Evolutionary conservation across 1,284 basidiomycete species (phyloP).

Genomic region (Sporisorium exsertum): DNA sequence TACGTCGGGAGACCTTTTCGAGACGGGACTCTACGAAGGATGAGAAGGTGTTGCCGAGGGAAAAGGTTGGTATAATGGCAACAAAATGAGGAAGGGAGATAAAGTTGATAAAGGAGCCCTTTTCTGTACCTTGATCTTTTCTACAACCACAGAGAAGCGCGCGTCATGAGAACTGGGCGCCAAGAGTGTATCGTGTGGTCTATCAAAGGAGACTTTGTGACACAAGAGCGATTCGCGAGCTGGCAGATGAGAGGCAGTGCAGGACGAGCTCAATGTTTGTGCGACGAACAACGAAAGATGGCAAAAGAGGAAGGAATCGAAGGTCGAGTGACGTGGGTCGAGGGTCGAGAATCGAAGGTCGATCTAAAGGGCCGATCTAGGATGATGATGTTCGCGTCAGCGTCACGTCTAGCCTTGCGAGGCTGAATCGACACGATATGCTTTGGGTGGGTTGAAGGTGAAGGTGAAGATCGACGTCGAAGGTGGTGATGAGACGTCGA

Average conservation of each 20-base stretch:
- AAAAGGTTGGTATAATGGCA: background rate
- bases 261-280: background rate
- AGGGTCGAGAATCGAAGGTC: background rate
- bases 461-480: background rate
- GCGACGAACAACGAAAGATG: background rate
- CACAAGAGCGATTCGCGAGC: background rate
- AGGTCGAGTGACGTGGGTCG: background rate
- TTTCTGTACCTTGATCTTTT: constrained; percentile 3
- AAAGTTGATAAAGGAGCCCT: background rate
- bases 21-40: no score
- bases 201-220: background rate
- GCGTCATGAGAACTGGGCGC: constrained; percentile 5
- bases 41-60: background rate
- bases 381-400: no score
- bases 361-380: background rate
- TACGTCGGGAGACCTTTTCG: no score
- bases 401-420: no score
- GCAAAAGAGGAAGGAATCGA: background rate
- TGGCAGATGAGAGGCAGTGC: background rate
- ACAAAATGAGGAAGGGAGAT: background rate
- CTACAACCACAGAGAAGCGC: constrained; percentile 1
- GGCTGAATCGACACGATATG: background rate
- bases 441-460: background rate
- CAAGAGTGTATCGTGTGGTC: background rate
- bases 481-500: background rate